Evolutionary conservation across 2,329 filamentous ascomycete genomes (phyloP).

Genomic region (Monilinia laxa): DNA sequence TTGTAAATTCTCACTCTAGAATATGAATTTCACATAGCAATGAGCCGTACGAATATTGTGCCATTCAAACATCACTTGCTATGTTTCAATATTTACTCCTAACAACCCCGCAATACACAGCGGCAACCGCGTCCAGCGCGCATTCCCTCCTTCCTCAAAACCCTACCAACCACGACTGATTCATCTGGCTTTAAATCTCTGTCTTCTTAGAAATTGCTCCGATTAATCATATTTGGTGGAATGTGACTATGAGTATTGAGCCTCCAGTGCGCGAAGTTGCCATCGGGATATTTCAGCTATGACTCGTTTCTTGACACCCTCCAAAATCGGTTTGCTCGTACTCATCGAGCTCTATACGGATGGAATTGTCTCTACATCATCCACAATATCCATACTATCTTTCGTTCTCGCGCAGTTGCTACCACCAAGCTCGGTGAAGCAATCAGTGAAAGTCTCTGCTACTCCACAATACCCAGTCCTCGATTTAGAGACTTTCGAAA

Average conservation of each 20-base stretch:
- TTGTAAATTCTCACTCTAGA: not conserved
- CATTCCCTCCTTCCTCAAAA: not conserved
- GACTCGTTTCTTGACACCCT: conserved; percentile 83
- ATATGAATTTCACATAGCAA: not conserved
- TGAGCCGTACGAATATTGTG: not conserved
- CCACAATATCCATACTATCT: conserved; percentile 73
- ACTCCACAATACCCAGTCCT: conserved; percentile 48
- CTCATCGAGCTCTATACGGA: conserved; percentile 81
- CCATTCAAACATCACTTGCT: not conserved
- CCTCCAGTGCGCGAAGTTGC: not conserved
- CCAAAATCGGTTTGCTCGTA: conserved; percentile 78
- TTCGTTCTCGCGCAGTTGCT: conserved; percentile 74
- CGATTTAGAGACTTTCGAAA: conserved; percentile 59
- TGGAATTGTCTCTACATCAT: conserved; percentile 63
- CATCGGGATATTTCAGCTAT: conserved; percentile 47
- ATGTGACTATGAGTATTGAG: conserved; percentile 1
- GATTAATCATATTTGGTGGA: not conserved
- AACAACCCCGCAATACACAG: conserved; percentile 4
- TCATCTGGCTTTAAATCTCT: not conserved
- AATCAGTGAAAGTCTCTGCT: conserved; percentile 22
- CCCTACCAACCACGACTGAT: not conserved
- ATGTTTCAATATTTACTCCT: not conserved
- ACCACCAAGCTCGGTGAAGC: conserved; percentile 44
- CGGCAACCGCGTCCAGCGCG: conserved; percentile 11
- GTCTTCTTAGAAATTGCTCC: not conserved